phyloP scores from a whole-genome alignment of 192 early-diverging fungal genomes.

The Piromyces sp. region DNA sequence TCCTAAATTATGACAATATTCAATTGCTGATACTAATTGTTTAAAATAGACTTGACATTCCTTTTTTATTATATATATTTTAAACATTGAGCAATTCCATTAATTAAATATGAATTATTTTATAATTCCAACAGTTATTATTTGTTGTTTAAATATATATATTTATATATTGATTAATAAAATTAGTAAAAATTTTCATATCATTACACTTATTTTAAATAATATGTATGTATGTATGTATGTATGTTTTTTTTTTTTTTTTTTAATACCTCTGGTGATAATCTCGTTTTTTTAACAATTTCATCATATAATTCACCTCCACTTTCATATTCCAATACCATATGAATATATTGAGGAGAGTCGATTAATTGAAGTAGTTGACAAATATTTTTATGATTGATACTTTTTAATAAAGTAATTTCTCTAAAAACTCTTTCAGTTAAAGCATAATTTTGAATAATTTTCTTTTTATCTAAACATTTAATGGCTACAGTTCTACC shows the following conservation, averaged over 20 bases:
- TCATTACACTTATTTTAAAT: no score
- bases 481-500: not conserved
- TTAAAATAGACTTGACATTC: not conserved
- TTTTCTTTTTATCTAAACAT: not conserved
- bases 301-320: not conserved
- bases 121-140: no score
- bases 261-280: not conserved
- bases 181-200: no score
- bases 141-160: no score
- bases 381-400: not conserved
- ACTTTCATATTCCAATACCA: not conserved
- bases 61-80: no score
- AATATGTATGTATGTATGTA: no score
- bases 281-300: not conserved
- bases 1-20: not conserved
- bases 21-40: not conserved
- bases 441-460: not conserved
- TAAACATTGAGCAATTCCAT: no score
- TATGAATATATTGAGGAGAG: not conserved
- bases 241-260: no score
- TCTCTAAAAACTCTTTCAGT: not conserved
- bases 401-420: not conserved
- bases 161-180: no score
- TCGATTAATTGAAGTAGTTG: not conserved
- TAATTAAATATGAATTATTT: no score